A percentile compares a stretch with the other conserved stretches of the same genome.
These are phyloP conservation scores for Suhomyces panamericanus DNA, from an alignment of 1,139 yeast genomes.

Conservation along the genomic window DNA sequence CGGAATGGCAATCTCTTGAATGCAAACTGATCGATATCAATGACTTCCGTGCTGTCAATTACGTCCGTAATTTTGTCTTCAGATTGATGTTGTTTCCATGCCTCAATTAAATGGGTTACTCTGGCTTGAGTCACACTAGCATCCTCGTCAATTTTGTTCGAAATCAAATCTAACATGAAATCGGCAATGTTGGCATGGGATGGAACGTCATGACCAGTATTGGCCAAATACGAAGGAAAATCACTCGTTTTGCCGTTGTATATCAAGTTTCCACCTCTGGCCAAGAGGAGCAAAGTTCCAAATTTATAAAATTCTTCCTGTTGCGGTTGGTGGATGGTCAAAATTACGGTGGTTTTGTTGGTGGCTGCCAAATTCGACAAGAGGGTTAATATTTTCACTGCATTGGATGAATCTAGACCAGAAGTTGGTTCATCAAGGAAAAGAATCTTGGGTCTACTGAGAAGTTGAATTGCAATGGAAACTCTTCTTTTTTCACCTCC, in stretches of 20 bases:
- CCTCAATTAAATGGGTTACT: slow-evolving; percentile 15
- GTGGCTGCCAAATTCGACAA: slow-evolving; percentile 18
- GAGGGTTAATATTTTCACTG: slow-evolving; percentile 20
- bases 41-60: not conserved
- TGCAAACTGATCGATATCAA: slow-evolving; percentile 14
- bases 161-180: slow-evolving; percentile 21
- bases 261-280: slow-evolving; percentile 25
- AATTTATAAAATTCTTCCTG: slow-evolving; percentile 22
- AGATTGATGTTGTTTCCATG: slow-evolving; percentile 13
- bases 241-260: slow-evolving; percentile 19
- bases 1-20: slow-evolving; percentile 23
- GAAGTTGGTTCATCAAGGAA: slow-evolving; percentile 31
- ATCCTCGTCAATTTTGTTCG: slow-evolving; percentile 15
- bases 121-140: slow-evolving; percentile 14
- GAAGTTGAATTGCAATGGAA: slow-evolving; percentile 26
- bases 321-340: slow-evolving; percentile 29
- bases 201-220: slow-evolving; percentile 18
- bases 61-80: no score
- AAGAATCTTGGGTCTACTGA: slow-evolving; percentile 25
- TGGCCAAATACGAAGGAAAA: slow-evolving; percentile 15
- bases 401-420: slow-evolving; percentile 27
- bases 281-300: slow-evolving; percentile 23
- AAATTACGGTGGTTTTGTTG: slow-evolving; percentile 24
- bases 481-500: slow-evolving; percentile 31
- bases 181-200: slow-evolving; percentile 20